phyloP scores from a whole-genome alignment of 2,329 filamentous ascomycete genomes.

The Pseudocercospora pini-densiflorae region DNA sequence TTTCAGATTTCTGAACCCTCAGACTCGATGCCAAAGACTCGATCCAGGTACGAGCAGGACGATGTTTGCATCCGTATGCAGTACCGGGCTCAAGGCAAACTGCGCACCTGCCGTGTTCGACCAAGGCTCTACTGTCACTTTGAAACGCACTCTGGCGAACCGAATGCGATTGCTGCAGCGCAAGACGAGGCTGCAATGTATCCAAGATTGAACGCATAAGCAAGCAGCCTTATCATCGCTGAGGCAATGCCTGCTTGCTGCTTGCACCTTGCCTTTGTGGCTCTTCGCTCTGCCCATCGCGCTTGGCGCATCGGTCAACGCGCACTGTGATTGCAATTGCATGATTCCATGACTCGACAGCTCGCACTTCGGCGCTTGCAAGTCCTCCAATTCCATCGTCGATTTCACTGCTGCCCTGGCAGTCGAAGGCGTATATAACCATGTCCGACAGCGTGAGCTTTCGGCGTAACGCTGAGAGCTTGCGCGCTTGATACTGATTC shows the following conservation, averaged over 20 bases:
- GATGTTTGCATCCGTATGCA: too few species aligned
- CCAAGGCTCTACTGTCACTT: too few species aligned
- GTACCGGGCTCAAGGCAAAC: too few species aligned
- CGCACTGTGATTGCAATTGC: neutral
- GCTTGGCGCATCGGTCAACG: neutral
- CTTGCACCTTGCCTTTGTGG: too few species aligned
- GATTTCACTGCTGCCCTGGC: neutral
- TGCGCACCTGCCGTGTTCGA: too few species aligned
- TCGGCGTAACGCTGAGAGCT: neutral
- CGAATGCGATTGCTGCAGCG: neutral
- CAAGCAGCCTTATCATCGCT: neutral
- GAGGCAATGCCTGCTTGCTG: too few species aligned
- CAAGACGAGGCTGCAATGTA: neutral
- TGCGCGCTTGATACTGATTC: neutral
- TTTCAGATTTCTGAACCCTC: neutral
- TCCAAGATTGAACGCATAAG: neutral
- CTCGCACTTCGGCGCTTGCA: neutral
- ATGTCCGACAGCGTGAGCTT: neutral
- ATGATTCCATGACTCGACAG: too few species aligned
- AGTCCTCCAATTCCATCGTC: neutral
- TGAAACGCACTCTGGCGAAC: too few species aligned
- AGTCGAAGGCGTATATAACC: neutral
- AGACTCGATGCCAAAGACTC: neutral
- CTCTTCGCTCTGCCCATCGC: neutral
- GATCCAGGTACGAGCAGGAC: too few species aligned